phyloP scores from a whole-genome alignment of 352 stramenopile genomes.

The Phytophthora boehmeriae region DNA sequence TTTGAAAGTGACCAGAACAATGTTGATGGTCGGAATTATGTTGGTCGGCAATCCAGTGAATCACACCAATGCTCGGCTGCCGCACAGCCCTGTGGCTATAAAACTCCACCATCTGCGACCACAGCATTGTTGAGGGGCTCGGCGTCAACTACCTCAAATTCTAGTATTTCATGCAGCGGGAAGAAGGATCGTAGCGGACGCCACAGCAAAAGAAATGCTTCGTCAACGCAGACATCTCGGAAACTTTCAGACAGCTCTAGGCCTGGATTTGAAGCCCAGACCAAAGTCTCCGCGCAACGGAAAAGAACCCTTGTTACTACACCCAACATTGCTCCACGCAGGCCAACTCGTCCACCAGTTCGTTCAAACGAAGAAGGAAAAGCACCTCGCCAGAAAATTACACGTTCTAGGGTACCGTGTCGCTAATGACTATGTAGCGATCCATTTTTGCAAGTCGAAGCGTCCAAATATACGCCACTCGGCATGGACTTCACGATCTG shows the following conservation, averaged over 20 bases:
- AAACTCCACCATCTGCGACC: constrained; percentile 21
- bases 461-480: constrained; percentile 14
- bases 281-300: constrained; percentile 24
- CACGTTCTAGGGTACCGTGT: not conserved
- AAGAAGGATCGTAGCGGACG: constrained; percentile 4
- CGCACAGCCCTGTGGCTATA: constrained; percentile 12
- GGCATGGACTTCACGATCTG: constrained; percentile 6
- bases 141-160: not conserved
- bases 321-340: not conserved
- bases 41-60: too few species aligned
- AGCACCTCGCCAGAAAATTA: constrained; percentile 1
- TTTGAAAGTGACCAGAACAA: too few species aligned
- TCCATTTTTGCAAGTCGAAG: not conserved
- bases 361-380: constrained; percentile 8
- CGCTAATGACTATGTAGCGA: not conserved
- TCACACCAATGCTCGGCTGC: too few species aligned
- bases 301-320: constrained; percentile 9
- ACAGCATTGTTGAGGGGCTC: constrained; percentile 20
- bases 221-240: not conserved
- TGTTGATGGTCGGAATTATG: not conserved
- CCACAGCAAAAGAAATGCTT: constrained; percentile 7
- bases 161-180: not conserved
- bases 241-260: not conserved
- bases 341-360: not conserved
- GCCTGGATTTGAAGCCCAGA: constrained; percentile 16